Evolutionary conservation across 768 basidiomycete species (phyloP).

Genomic region (Tricholoma matsutake): DNA sequence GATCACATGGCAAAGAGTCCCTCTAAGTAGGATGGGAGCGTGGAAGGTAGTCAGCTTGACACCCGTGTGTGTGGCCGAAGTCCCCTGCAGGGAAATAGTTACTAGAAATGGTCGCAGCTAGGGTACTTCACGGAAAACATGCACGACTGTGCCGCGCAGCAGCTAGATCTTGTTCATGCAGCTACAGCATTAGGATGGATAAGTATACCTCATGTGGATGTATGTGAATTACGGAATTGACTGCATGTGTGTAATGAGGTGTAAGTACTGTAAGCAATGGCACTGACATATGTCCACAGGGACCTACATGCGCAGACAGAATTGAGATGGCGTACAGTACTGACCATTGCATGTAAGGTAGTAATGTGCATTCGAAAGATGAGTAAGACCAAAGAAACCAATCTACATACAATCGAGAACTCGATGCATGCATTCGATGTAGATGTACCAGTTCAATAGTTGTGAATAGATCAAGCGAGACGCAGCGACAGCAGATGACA

Average conservation of each 20-base stretch:
- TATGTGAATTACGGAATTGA: not conserved
- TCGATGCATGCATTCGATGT: constrained; percentile 3
- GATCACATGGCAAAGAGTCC: too few species aligned
- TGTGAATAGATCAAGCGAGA: not conserved
- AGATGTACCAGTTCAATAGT: constrained; percentile 4
- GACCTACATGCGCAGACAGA: constrained; percentile 6
- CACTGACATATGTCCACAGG: too few species aligned
- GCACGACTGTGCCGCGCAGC: too few species aligned
- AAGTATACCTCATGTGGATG: too few species aligned
- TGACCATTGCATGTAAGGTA: constrained; percentile 1
- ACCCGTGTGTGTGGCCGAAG: not conserved
- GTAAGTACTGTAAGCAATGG: too few species aligned
- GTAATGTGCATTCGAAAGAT: not conserved
- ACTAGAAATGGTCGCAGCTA: not conserved
- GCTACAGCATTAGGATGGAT: too few species aligned
- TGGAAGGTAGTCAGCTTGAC: too few species aligned
- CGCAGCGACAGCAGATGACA: constrained; percentile 4
- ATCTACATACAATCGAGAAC: constrained; percentile 3
- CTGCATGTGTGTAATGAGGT: too few species aligned
- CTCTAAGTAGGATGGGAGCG: too few species aligned
- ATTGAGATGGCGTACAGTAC: not conserved
- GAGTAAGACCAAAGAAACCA: not conserved
- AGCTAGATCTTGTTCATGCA: too few species aligned
- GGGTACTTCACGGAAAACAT: not conserved
- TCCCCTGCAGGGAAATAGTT: not conserved